Percentiles rank a stretch among this genome's conserved stretches.
phyloP scores from a whole-genome alignment of 1,284 basidiomycete genomes.

The Sanguinoderma infundibulare region DNA sequence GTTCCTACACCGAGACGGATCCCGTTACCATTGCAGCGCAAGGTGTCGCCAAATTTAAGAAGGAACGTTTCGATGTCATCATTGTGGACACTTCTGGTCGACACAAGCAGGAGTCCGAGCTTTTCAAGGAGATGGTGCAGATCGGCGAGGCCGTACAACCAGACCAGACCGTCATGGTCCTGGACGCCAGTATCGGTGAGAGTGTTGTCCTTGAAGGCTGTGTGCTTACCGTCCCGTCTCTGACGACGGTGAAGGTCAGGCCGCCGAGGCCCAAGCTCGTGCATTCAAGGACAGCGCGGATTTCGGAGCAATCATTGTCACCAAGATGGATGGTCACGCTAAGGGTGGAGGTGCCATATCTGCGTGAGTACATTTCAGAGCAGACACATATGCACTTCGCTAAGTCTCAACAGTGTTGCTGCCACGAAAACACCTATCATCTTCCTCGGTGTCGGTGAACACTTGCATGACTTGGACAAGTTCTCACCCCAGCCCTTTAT shows the following conservation, averaged over 20 bases:
- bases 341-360: constrained; percentile 99
- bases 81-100: constrained; percentile 98
- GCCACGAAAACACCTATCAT: constrained; percentile 98
- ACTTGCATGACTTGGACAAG: constrained; percentile 93
- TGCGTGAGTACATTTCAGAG: constrained; percentile 66
- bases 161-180: constrained; percentile 88
- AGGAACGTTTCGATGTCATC: constrained; percentile 97
- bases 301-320: constrained; percentile 99
- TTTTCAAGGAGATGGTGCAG: constrained; percentile 98
- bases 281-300: constrained; percentile 99
- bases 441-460: constrained; percentile 98
- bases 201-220: not conserved
- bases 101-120: constrained; percentile 96
- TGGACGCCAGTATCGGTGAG: constrained; percentile 87
- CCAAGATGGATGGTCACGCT: constrained; percentile 99
- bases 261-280: constrained; percentile 93
- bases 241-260: constrained; percentile 73
- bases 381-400: constrained; percentile 6
- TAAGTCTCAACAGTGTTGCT: constrained; percentile 73
- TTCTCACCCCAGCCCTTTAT: constrained; percentile 98
- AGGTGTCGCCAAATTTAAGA: constrained; percentile 97
- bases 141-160: constrained; percentile 94
- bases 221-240: not conserved
- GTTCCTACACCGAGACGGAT: constrained; percentile 98
- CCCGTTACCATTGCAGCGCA: constrained; percentile 94